These are phyloP conservation scores for Phytophthora palmivora DNA, from an alignment of 352 stramenopile species.

Conservation along the genomic window DNA sequence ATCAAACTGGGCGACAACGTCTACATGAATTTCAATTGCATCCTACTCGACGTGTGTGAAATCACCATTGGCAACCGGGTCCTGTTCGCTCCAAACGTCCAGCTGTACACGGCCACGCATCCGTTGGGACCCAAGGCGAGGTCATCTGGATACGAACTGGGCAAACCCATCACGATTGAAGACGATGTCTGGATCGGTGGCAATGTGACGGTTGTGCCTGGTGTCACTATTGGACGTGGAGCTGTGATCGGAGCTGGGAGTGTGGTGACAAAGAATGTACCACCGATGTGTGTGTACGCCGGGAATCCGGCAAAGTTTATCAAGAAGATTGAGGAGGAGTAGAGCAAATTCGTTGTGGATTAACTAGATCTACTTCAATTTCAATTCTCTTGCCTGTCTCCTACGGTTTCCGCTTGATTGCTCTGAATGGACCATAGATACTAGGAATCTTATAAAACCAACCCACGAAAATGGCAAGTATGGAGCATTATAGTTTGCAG, in stretches of 20 bases:
- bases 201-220: constrained; percentile 67
- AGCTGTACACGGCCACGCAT: constrained; percentile 86
- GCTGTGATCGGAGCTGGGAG: constrained; percentile 79
- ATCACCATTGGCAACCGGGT: constrained; percentile 82
- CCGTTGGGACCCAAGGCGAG: constrained; percentile 62
- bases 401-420: too few species aligned
- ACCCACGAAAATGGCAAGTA: too few species aligned
- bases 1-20: constrained; percentile 75
- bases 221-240: constrained; percentile 70
- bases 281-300: constrained; percentile 65
- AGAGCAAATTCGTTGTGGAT: not conserved
- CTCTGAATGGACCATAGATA: too few species aligned
- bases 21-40: constrained; percentile 92
- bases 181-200: constrained; percentile 90
- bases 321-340: constrained; percentile 58
- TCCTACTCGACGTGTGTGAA: constrained; percentile 81
- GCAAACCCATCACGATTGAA: constrained; percentile 81
- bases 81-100: constrained; percentile 77
- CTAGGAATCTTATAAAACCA: too few species aligned
- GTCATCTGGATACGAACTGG: constrained; percentile 54
- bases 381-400: too few species aligned
- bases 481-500: too few species aligned
- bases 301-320: constrained; percentile 87
- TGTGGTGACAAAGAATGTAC: constrained; percentile 86
- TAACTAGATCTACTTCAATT: too few species aligned